Evolutionary conservation across 768 basidiomycete genomes (phyloP).

Genomic region (Leucocoprinus leucothites): DNA sequence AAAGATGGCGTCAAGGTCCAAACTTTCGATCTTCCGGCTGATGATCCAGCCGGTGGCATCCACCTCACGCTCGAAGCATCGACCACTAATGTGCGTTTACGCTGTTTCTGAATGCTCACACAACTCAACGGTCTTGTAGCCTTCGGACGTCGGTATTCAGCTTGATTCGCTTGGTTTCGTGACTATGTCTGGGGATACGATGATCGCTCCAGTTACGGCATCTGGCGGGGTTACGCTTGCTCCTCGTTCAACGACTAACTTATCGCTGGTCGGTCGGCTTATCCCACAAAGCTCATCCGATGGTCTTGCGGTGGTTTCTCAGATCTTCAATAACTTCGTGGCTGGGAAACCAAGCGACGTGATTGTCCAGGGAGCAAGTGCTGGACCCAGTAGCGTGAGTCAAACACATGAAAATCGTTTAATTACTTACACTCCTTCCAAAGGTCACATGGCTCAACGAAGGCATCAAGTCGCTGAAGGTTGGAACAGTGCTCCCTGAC

Average conservation of each 20-base stretch:
- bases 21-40: slow-evolving; percentile 64
- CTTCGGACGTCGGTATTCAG: slow-evolving; percentile 72
- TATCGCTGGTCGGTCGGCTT: slow-evolving; percentile 61
- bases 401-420: not conserved
- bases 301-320: slow-evolving; percentile 57
- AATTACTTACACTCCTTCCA: not conserved
- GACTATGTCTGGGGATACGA: slow-evolving; percentile 46
- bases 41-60: slow-evolving; percentile 73
- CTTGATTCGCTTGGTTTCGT: slow-evolving; percentile 61
- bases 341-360: slow-evolving; percentile 63
- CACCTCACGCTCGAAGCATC: slow-evolving; percentile 61
- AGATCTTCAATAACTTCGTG: slow-evolving; percentile 69
- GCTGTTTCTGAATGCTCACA: not conserved
- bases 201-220: slow-evolving; percentile 59
- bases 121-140: slow-evolving; percentile 31
- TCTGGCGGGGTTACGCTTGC: slow-evolving; percentile 47
- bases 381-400: slow-evolving; percentile 53
- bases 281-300: slow-evolving; percentile 52
- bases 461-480: slow-evolving; percentile 59
- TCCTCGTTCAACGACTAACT: slow-evolving; percentile 47
- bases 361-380: slow-evolving; percentile 54
- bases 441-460: slow-evolving; percentile 73
- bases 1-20: slow-evolving; percentile 59
- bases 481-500: slow-evolving; percentile 61
- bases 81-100: slow-evolving; percentile 50